Base-by-base conservation (phyloP, 805 yeast genomes). In the Pichia californica region DNA sequence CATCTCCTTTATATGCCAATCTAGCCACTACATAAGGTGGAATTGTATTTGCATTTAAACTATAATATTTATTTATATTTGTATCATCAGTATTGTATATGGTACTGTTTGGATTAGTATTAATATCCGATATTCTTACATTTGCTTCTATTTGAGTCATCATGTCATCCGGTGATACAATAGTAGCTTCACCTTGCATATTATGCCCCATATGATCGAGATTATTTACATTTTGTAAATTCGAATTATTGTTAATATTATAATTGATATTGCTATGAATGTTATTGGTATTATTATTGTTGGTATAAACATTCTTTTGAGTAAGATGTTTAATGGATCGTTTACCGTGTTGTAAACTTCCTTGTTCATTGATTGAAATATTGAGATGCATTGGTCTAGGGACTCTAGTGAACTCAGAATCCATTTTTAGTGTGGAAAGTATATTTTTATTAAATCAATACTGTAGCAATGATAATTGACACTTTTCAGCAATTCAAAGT, bases 1-100 rank as follows among this genome's bases (percentile, higher is more conserved):
- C 5, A 10, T 36, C 31, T 14, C 13, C 10, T 3, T 26, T 34
- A 23, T 36, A 31, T 18, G 37, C 15, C 11, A 43, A 23, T 18
- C 57, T 38, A 25, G 52, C 52, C 7, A 54, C n/a, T 2, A 45
- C 53, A 38, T 46, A 54, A 6, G 51, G 45, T 1, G 58, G 58
- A 25, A 44, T 33, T 5, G 54, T 36, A 16, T 46, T 47, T 7
- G 35, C 43, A 11, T 38, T 36, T 20, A 42, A 15, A 21, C 43
- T 39, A 31, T 41, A 41, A 23, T 34, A 41, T 7, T 33, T 34
- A 29, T 35, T 41, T 5, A 38, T 32, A 14, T 27, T 21, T 7
- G 25, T 28, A 16, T 29, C 25, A 29, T 29, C 32, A 6, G 8
- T 11, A n/a, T n/a, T n/a, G 14, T 11, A 11, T 2, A 7, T 7